phyloP scores from a whole-genome alignment of 2,329 filamentous ascomycete species.

The Parascedosporium putredinis region DNA sequence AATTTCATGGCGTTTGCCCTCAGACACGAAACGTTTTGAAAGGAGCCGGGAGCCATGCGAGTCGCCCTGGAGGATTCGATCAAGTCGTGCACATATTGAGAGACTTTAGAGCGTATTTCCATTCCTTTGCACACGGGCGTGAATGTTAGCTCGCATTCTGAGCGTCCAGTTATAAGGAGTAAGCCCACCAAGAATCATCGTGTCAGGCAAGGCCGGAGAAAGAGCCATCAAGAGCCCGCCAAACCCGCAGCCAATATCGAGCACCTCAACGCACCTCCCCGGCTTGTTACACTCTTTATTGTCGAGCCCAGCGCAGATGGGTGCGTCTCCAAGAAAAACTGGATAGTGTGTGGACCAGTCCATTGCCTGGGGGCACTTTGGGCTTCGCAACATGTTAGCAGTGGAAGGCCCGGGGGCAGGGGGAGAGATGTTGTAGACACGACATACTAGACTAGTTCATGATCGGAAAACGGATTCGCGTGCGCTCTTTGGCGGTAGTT shows the following conservation, averaged over 20 bases:
- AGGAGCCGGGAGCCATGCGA: constrained; percentile 39
- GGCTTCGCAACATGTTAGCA: constrained; percentile 41
- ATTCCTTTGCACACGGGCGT: constrained; percentile 48
- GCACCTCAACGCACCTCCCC: constrained; percentile 71
- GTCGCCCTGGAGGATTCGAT: constrained; percentile 71
- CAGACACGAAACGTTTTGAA: constrained; percentile 81
- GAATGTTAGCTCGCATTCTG: neutral
- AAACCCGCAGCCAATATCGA: constrained; percentile 95
- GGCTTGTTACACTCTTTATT: constrained; percentile 1
- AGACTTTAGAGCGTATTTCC: constrained; percentile 85
- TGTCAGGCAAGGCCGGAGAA: constrained; percentile 69
- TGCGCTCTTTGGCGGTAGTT: constrained; percentile 95
- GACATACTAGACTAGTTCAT: constrained; percentile 77
- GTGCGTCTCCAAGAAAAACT: constrained; percentile 35
- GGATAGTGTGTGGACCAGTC: constrained; percentile 85
- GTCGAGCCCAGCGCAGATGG: neutral
- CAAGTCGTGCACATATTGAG: constrained; percentile 81
- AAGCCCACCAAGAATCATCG: constrained; percentile 64
- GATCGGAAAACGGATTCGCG: constrained; percentile 96
- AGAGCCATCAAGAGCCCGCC: constrained; percentile 83
- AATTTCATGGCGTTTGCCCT: constrained; percentile 99
- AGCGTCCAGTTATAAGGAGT: neutral
- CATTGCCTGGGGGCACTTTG: constrained; percentile 70
- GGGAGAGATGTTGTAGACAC: too few species aligned
- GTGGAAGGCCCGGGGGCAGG: too few species aligned